Conservation (phyloP, 345 rosid genomes). For the Hibiscus mutabilis region DNA sequence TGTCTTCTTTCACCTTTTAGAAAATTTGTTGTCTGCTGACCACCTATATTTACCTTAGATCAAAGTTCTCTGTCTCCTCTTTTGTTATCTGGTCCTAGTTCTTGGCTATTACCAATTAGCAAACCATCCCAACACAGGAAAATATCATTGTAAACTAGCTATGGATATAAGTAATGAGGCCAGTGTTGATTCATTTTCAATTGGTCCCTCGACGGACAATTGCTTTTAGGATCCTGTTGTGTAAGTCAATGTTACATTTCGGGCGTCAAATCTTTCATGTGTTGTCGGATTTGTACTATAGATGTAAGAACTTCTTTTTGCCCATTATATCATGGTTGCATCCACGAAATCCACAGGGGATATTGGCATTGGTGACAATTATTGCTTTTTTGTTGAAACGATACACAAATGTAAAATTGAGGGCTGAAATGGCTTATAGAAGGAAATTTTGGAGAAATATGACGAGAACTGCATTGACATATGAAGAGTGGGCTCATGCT, state of each 20-base stretch:
- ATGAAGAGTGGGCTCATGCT: slow-evolving; percentile 99
- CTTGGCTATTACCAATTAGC: background rate
- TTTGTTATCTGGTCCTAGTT: background rate
- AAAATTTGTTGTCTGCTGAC: background rate
- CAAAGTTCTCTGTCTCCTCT: background rate
- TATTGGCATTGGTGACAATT: slow-evolving; percentile 77
- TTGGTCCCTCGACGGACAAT: slow-evolving; percentile 90
- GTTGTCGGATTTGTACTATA: slow-evolving; percentile 33
- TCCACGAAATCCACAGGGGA: slow-evolving; percentile 93
- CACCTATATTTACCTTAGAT: background rate
- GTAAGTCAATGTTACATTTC: slow-evolving; percentile 65
- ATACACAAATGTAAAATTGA: slow-evolving; percentile 64
- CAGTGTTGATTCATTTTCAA: slow-evolving; percentile 61
- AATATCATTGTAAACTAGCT: background rate
- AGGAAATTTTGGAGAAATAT: slow-evolving; percentile 99
- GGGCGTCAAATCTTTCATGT: slow-evolving; percentile 41
- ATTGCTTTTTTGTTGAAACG: slow-evolving; percentile 83
- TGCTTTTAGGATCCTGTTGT: slow-evolving; percentile 77
- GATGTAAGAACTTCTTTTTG: slow-evolving; percentile 33
- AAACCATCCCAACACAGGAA: background rate
- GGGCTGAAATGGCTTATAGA: slow-evolving; percentile 90
- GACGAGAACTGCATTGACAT: slow-evolving; percentile 83
- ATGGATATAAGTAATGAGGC: slow-evolving; percentile 98
- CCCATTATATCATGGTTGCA: slow-evolving; percentile 79
- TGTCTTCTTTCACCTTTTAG: background rate